Percentiles rank a stretch among this genome's conserved stretches.
Evolutionary conservation across 1,284 basidiomycete genomes (phyloP).

Genomic region (Heliocybe sulcata): DNA sequence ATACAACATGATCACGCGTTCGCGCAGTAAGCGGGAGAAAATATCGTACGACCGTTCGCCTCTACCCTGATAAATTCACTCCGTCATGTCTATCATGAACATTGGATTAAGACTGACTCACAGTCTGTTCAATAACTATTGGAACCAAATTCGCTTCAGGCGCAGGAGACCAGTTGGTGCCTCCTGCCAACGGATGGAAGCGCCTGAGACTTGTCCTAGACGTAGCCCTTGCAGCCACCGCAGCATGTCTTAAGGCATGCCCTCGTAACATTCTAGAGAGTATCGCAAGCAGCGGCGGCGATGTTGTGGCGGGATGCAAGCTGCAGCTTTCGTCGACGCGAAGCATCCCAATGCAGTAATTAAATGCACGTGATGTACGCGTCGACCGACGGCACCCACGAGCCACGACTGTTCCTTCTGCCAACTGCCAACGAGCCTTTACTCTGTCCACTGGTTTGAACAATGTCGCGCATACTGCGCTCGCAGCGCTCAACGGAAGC

Average conservation of each 20-base stretch:
- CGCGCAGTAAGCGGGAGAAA: constrained; percentile 83
- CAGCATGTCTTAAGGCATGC: background rate
- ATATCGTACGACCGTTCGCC: constrained; percentile 94
- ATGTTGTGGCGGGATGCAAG: no score
- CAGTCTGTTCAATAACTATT: constrained; percentile 91
- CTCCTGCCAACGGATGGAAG: constrained; percentile 37
- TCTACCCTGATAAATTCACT: constrained; percentile 51
- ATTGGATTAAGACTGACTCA: constrained; percentile 27
- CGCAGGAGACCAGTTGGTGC: constrained; percentile 29
- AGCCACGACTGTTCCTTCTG: no score
- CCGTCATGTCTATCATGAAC: constrained; percentile 2
- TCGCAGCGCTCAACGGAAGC: constrained; percentile 56
- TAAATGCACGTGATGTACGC: constrained; percentile 7
- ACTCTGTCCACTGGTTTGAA: constrained; percentile 3
- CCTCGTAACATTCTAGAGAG: background rate
- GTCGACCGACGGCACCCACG: constrained; percentile 3
- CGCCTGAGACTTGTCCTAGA: constrained; percentile 18
- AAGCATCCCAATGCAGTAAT: no score
- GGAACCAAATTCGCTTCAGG: constrained; percentile 67
- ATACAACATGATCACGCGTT: constrained; percentile 90
- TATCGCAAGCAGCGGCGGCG: no score
- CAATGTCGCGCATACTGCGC: constrained; percentile 10
- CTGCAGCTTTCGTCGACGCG: no score
- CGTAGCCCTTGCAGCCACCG: background rate
- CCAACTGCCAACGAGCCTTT: no score